Evolutionary conservation across 768 basidiomycete species (phyloP), one percentile per base, ranked within the genome.

Genomic region (Daedaleopsis sinensis): DNA sequence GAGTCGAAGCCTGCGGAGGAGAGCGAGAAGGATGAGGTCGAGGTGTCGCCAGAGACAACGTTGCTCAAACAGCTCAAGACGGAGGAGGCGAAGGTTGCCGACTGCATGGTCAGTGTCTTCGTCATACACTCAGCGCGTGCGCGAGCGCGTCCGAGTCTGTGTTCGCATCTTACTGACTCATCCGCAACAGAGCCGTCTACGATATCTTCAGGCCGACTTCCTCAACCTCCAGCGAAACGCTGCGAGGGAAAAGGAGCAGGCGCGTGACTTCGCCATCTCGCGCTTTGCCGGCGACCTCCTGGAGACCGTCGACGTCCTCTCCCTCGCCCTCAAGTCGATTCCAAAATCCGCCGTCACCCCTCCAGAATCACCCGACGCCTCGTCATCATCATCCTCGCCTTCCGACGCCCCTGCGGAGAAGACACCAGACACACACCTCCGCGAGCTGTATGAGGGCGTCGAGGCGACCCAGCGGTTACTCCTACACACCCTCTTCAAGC

Each of bases 151-250:
- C 21, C 21, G 19, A 24, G 18, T 46, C 23, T 7, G 10, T 21
- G 15, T 8, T 15, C 23, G 21, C 15, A n/a, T 49, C 13, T n/a
- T 49, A 21, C 47, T 49, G 13, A 49, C 9, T 13, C 9, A 49
- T 23, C 19, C 15, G 23, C 23, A 42, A 19, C 74, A 97, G 96
- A 83, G 88, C 72, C 92, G 94, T 64, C 81, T 97, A 68, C 88
- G 91, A 50, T 97, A 98, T 73, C 81, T 93, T 59, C 90, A 95
- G 72, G 97, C 97, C 68, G 97, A 99, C 78, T 95, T 94, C 76
- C 78, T 96, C 47, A 99, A 98, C 75, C 82, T 97, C 47, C 94
- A 96, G 72, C 91, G 95, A 57, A 94, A 95, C 69, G 84, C 94
- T 56, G 88, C 89, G 32, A 84, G 91, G 62, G 97, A 98, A 78